Evolutionary conservation across 169 alveolate species (phyloP).

Genomic region (Theileria luwenshuni): DNA sequence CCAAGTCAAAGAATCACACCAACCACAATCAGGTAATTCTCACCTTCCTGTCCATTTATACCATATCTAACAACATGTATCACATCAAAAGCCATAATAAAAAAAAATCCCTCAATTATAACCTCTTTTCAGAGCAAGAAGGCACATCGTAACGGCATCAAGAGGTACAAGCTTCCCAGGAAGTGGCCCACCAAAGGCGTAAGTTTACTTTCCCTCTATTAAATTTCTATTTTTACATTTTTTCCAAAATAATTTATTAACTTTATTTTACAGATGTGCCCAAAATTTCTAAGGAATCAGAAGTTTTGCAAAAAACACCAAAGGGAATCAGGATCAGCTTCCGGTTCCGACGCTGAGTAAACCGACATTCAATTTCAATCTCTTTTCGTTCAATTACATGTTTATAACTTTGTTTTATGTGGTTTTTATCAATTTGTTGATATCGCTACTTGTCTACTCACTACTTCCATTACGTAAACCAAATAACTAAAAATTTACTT

Average conservation of each 20-base stretch:
- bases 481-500: background rate
- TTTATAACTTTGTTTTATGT: conserved; percentile 10
- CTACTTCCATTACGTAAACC: background rate
- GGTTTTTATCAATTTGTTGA: background rate
- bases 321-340: conserved; percentile 37
- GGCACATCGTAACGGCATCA: conserved; percentile 87
- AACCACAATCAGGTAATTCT: conserved; percentile 84
- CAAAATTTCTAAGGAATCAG: conserved; percentile 85
- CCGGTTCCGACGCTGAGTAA: conserved; percentile 16
- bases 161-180: conserved; percentile 74
- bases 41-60: background rate
- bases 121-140: conserved; percentile 71
- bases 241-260: background rate
- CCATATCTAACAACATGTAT: background rate
- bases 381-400: conserved; percentile 3
- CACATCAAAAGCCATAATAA: background rate
- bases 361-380: conserved; percentile 6
- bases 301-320: conserved; percentile 81
- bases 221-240: background rate
- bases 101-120: background rate
- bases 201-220: conserved; percentile 27
- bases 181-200: conserved; percentile 84
- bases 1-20: conserved; percentile 88
- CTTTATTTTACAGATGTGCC: conserved; percentile 72
- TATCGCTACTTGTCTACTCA: background rate